Percentiles rank a stretch among this genome's conserved stretches.
These are phyloP conservation scores for Colletotrichum tamarilloi DNA, from an alignment of 2,329 filamentous ascomycete genomes.

Conservation along the genomic window DNA sequence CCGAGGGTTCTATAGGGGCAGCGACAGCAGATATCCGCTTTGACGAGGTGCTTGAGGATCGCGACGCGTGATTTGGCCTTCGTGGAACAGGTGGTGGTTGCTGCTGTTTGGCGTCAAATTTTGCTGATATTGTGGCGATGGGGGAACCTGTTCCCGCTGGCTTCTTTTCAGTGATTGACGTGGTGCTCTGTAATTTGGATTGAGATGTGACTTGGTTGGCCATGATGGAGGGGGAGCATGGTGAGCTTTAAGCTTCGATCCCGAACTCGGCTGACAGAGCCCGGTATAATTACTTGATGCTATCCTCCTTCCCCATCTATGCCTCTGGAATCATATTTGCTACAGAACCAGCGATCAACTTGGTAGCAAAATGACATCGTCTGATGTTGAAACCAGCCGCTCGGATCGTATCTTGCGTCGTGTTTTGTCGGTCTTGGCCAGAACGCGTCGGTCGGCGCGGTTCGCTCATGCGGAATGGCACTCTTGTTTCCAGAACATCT, in stretches of 20 bases:
- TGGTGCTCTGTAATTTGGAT: background rate
- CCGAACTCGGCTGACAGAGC: constrained; percentile 2
- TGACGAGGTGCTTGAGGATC: constrained; percentile 24
- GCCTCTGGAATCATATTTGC: constrained; percentile 11
- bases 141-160: constrained; percentile 21
- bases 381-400: constrained; percentile 33
- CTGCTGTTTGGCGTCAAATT: constrained; percentile 1
- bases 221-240: constrained; percentile 29
- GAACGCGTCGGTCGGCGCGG: constrained; percentile 6
- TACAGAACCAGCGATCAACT: background rate
- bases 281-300: constrained; percentile 26
- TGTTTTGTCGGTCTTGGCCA: constrained; percentile 23
- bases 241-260: constrained; percentile 28
- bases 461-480: constrained; percentile 15
- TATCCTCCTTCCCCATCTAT: background rate
- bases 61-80: constrained; percentile 9
- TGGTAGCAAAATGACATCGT: constrained; percentile 17
- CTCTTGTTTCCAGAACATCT: constrained; percentile 27
- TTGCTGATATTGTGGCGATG: constrained; percentile 20
- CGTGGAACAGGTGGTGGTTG: constrained; percentile 8
- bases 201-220: constrained; percentile 3
- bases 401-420: constrained; percentile 21
- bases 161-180: background rate
- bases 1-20: constrained; percentile 8
- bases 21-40: constrained; percentile 25